phyloP scores from a whole-genome alignment of 2,329 filamentous ascomycete species.

The Calonectria leucothoes region DNA sequence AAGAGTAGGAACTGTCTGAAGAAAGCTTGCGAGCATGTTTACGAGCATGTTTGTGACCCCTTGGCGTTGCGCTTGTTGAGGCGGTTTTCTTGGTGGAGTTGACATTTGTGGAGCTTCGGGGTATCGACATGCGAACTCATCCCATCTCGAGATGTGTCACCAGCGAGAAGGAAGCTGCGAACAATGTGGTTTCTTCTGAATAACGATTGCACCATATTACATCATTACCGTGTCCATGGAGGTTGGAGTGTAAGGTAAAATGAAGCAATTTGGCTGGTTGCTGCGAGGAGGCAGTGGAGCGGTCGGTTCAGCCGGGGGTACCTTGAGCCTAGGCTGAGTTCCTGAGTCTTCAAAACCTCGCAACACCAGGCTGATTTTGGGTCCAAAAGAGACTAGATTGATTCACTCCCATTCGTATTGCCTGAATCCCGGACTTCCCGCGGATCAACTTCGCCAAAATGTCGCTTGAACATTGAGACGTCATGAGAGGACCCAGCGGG shows the following conservation, averaged over 20 bases:
- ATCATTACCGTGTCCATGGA: not conserved
- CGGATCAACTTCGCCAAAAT: conserved; percentile 19
- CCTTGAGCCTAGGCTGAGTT: not conserved
- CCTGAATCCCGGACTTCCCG: not conserved
- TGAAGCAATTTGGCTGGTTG: not conserved
- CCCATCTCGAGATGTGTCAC: not conserved
- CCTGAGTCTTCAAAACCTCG: not conserved
- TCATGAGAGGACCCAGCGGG: conserved; percentile 11
- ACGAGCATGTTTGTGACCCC: not conserved
- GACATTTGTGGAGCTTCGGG: not conserved
- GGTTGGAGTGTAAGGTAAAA: not conserved
- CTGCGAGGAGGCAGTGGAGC: not conserved
- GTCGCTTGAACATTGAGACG: not conserved
- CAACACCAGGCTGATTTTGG: not conserved
- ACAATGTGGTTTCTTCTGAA: not conserved
- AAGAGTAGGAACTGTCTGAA: too few species aligned
- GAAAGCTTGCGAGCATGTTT: not conserved
- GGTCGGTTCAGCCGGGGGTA: not conserved
- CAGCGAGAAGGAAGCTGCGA: too few species aligned
- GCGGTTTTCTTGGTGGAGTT: not conserved
- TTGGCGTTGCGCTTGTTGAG: not conserved
- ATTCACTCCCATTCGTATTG: not conserved
- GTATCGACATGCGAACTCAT: not conserved
- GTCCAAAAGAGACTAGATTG: not conserved
- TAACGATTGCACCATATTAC: too few species aligned